Evolutionary conservation across 140 eudicot genomes (phyloP), one percentile per base, ranked within the genome.

Genomic region (Oenanthe javanica): DNA sequence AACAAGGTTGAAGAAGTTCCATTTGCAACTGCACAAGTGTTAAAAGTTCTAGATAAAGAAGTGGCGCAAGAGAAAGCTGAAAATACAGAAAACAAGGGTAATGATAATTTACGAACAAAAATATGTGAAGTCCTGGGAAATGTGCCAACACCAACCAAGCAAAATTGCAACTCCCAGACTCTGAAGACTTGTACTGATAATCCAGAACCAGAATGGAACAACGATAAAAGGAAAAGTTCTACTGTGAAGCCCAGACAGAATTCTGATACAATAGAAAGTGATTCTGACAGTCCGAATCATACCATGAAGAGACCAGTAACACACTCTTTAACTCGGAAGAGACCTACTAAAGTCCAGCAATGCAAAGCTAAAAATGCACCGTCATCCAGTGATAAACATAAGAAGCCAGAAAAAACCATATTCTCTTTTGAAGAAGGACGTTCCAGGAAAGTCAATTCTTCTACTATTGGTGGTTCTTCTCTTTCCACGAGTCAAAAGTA

Each of bases 61-160:
- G 81, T 47, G 59, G 19, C 63, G 73, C 86, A 80, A 87, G 89
- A 91, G 81, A 84, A 79, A 88, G 55, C 84, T 79, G 80, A 80
- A 70, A 89, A 75, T 80, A 78, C 80, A 80, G 93, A 82, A 82
- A 81, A 77, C 78, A 74, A 72, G 82, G 94, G 91, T 81, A 81
- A 76, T 54, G 87, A 77, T 77, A 61, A 87, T 49, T 87, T 94
- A 87, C 86, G 90, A 86, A 82, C 81, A 90, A 94, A 89, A 84
- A 88, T 94, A 14, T 89, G 87, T 89, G 94, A 92, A 84, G 85
- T 89, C 84, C 82, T 94, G 82, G 97, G 90, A 86, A 75, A 87
- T 69, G 87, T 85, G 85, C 78, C 84, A 79, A 84, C 96, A 79
- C 92, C 93, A 79, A 79, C 79, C 72, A 86, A 88, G 86, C 79